Conservation (phyloP, 306 rosid species). For the Gleditsia sinensis region DNA sequence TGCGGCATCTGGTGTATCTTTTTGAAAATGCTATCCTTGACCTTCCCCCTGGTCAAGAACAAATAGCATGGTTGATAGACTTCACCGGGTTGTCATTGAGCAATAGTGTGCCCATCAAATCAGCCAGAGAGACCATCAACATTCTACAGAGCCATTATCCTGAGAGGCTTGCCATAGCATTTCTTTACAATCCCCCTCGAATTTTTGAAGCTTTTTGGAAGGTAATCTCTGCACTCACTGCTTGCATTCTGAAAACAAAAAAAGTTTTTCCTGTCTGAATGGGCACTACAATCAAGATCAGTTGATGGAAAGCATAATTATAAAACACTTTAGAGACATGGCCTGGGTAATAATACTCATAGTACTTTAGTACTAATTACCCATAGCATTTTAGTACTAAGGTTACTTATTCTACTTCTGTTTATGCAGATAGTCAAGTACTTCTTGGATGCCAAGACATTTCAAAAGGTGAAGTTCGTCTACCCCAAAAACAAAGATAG, state of each 20-base stretch:
- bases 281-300: background rate
- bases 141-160: constrained; percentile 51
- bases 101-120: constrained; percentile 45
- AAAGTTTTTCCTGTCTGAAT: background rate
- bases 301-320: background rate
- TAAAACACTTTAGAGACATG: background rate
- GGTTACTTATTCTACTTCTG: constrained; percentile 13
- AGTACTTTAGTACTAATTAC: background rate
- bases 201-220: constrained; percentile 59
- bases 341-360: too few relatives aligned
- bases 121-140: constrained; percentile 43
- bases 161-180: constrained; percentile 54
- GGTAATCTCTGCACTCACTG: constrained; percentile 21
- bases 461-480: constrained; percentile 85
- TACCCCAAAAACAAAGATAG: constrained; percentile 78
- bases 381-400: background rate
- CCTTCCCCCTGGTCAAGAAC: constrained; percentile 66
- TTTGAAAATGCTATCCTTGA: constrained; percentile 71
- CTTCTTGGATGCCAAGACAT: constrained; percentile 83
- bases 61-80: constrained; percentile 68
- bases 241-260: background rate
- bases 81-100: constrained; percentile 52
- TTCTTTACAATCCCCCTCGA: constrained; percentile 56
- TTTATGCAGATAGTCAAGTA: constrained; percentile 77
- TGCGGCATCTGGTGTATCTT: constrained; percentile 75